phyloP scores from a whole-genome alignment of 2,329 filamentous ascomycete genomes.

The Curvularia sp. region DNA sequence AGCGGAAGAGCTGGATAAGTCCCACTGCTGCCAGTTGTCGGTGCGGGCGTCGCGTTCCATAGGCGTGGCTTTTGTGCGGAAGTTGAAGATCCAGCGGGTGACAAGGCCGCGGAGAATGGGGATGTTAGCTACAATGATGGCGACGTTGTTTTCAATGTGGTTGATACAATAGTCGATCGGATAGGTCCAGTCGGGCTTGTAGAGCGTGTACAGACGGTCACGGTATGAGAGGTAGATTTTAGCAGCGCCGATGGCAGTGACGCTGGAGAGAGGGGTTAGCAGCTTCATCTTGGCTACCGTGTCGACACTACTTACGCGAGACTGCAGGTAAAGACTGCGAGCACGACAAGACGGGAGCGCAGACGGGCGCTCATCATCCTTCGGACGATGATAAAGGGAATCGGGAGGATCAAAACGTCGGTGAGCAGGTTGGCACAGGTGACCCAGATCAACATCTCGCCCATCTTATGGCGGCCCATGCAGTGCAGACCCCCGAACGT shows the following conservation, averaged over 20 bases:
- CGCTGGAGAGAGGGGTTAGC: slow-evolving; percentile 30
- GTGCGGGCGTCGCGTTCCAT: slow-evolving; percentile 42
- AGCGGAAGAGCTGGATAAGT: slow-evolving; percentile 28
- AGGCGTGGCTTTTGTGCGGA: slow-evolving; percentile 44
- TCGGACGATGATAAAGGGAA: slow-evolving; percentile 52
- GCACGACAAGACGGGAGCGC: slow-evolving; percentile 49
- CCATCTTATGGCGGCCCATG: slow-evolving; percentile 48
- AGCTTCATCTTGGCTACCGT: background rate
- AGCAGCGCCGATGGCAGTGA: slow-evolving; percentile 50
- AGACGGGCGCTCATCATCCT: slow-evolving; percentile 52
- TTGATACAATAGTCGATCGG: slow-evolving; percentile 53
- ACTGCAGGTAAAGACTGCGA: slow-evolving; percentile 51
- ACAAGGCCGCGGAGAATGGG: slow-evolving; percentile 53
- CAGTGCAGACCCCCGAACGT: slow-evolving; percentile 52
- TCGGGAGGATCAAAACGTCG: slow-evolving; percentile 52
- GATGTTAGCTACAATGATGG: slow-evolving; percentile 53
- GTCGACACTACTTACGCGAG: slow-evolving; percentile 41
- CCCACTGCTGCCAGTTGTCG: slow-evolving; percentile 40
- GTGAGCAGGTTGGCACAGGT: slow-evolving; percentile 54
- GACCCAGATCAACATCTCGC: slow-evolving; percentile 51
- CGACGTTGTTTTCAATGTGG: slow-evolving; percentile 53
- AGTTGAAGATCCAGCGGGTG: slow-evolving; percentile 52
- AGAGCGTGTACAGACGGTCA: slow-evolving; percentile 49
- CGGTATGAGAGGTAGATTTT: slow-evolving; percentile 53
- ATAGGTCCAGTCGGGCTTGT: slow-evolving; percentile 53